These are phyloP conservation scores for Willaertia magna DNA, from an alignment of 208 protist species.

Conservation along the genomic window DNA sequence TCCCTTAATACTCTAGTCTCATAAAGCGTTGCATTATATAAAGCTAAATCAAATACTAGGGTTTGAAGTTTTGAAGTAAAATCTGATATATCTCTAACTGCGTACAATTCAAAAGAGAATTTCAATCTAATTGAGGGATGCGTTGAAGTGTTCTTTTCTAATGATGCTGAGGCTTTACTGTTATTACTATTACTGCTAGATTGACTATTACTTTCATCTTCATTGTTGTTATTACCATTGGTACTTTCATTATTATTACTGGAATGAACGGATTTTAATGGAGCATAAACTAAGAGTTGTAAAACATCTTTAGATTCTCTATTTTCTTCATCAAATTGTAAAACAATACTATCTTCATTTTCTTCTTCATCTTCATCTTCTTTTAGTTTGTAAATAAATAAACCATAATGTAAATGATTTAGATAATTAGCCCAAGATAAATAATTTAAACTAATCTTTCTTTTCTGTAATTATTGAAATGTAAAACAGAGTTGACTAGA, in stretches of 20 bases:
- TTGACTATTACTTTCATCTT: too few relatives aligned
- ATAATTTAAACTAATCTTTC: background rate
- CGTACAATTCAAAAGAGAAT: background rate
- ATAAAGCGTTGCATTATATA: background rate
- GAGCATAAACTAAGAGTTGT: background rate
- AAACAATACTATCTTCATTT: background rate
- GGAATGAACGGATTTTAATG: background rate
- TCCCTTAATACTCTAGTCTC: background rate
- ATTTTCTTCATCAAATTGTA: slow-evolving; percentile 7
- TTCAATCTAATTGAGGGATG: background rate
- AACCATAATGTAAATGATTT: background rate
- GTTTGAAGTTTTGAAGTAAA: background rate
- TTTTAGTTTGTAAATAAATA: background rate
- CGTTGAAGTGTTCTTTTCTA: background rate
- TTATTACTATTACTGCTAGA: background rate
- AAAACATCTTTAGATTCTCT: background rate
- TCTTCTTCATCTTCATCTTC: background rate
- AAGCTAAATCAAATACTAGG: background rate
- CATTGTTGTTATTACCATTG: too few relatives aligned
- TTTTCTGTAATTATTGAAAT: background rate
- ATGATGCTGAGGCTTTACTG: too few relatives aligned
- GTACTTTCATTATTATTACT: too few relatives aligned
- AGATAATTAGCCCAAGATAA: background rate
- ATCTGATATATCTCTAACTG: background rate
- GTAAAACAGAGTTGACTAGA: background rate